These are phyloP conservation scores for Kwoniella sp. DNA, from an alignment of 768 basidiomycete species.

Conservation along the genomic window DNA sequence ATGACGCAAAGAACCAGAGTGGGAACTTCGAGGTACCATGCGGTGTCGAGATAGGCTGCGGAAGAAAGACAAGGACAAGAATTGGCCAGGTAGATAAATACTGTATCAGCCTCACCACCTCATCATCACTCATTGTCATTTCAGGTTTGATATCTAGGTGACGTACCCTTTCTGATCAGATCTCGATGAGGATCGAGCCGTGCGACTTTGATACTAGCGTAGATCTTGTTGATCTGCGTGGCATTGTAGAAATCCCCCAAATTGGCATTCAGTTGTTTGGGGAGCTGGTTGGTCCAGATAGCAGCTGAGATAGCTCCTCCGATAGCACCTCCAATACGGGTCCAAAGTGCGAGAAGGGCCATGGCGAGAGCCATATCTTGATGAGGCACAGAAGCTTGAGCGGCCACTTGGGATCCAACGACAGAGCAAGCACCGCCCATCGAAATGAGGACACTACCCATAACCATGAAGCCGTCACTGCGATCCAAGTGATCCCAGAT, in stretches of 20 bases:
- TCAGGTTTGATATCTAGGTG: too few relatives aligned
- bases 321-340: slow-evolving; percentile 54
- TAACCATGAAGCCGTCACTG: slow-evolving; percentile 12
- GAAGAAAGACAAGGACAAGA: not conserved
- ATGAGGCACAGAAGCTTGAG: slow-evolving; percentile 55
- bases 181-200: not conserved
- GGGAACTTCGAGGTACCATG: slow-evolving; percentile 9
- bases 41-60: slow-evolving; percentile 8
- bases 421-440: slow-evolving; percentile 43
- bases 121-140: too few relatives aligned
- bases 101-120: too few relatives aligned
- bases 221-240: slow-evolving; percentile 11
- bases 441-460: slow-evolving; percentile 26
- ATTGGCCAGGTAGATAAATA: too few relatives aligned
- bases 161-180: slow-evolving; percentile 3
- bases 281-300: slow-evolving; percentile 32
- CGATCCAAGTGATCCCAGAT: too few relatives aligned
- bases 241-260: slow-evolving; percentile 2
- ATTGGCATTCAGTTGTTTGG: slow-evolving; percentile 20
- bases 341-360: slow-evolving; percentile 53
- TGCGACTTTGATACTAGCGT: slow-evolving; percentile 8
- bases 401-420: slow-evolving; percentile 45
- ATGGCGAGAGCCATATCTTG: slow-evolving; percentile 54
- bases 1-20: slow-evolving; percentile 50
- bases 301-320: slow-evolving; percentile 52